Evolutionary conservation across 257 asterid genomes (phyloP).

Genomic region (Solanum appendiculatum): DNA sequence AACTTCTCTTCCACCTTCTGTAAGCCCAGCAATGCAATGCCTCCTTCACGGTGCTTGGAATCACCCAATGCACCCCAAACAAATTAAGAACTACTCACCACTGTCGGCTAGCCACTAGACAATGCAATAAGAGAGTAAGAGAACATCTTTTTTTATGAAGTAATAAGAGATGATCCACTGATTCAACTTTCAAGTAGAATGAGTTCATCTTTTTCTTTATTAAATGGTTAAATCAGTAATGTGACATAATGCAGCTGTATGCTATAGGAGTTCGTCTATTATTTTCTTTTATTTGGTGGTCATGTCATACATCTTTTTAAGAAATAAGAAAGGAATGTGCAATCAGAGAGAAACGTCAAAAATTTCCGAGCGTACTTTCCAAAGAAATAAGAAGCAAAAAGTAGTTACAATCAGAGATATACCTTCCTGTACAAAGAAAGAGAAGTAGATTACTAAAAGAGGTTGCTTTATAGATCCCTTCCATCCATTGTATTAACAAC

Average conservation of each 20-base stretch:
- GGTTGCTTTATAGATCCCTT: constrained; percentile 84
- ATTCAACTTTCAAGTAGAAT: background rate
- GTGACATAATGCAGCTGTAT: background rate
- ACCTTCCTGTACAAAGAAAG: constrained; percentile 90
- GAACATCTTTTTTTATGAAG: too few relatives aligned
- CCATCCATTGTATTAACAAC: constrained; percentile 66
- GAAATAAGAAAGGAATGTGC: background rate
- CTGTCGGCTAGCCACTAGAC: background rate
- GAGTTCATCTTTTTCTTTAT: background rate
- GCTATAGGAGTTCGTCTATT: background rate
- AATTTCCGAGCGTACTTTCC: background rate
- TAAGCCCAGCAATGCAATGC: background rate
- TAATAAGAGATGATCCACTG: background rate
- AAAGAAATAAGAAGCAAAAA: background rate
- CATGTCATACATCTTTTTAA: background rate
- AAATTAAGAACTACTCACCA: background rate
- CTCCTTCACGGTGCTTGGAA: background rate
- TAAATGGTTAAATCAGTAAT: background rate
- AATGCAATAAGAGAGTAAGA: background rate
- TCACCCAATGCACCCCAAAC: background rate
- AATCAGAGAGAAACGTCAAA: background rate
- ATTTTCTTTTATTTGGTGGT: background rate
- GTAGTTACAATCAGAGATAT: background rate
- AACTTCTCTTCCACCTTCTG: background rate
- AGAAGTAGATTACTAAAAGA: constrained; percentile 77